Evolutionary conservation across 441 rosid genomes (phyloP).

Genomic region (Gossypium gossypioides): DNA sequence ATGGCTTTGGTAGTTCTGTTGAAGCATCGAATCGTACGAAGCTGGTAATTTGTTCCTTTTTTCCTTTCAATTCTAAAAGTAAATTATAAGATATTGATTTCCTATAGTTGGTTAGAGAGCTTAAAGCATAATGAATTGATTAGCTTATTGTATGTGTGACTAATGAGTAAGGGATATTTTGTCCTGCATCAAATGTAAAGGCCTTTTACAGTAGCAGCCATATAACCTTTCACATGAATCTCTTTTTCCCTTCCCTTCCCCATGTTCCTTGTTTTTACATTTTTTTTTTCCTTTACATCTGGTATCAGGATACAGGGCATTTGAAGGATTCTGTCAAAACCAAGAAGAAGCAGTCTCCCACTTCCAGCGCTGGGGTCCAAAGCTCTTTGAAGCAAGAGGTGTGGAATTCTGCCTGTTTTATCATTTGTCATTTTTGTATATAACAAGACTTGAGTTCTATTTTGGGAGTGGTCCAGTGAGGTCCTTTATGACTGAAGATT

Average conservation of each 20-base stretch:
- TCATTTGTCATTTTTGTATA: background rate
- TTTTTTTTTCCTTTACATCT: slow-evolving; percentile 8
- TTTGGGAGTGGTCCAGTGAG: slow-evolving; percentile 3
- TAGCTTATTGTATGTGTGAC: background rate
- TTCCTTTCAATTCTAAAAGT: slow-evolving; percentile 2
- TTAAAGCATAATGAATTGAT: background rate
- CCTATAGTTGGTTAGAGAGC: background rate
- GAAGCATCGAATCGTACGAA: slow-evolving; percentile 43
- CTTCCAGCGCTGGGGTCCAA: slow-evolving; percentile 34
- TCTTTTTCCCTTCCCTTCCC: background rate
- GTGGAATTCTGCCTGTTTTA: slow-evolving; percentile 9
- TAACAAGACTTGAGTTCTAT: background rate
- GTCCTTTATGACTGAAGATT: background rate
- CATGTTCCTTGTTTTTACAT: background rate
- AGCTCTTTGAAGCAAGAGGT: slow-evolving; percentile 73
- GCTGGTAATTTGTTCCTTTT: slow-evolving; percentile 38
- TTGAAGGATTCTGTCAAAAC: slow-evolving; percentile 28
- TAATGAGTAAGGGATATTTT: background rate
- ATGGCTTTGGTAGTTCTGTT: slow-evolving; percentile 28
- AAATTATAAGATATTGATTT: background rate
- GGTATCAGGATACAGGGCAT: slow-evolving; percentile 41
- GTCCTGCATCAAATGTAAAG: background rate
- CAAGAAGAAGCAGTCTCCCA: slow-evolving; percentile 33
- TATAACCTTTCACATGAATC: background rate
- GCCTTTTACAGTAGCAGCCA: background rate